Evolutionary conservation across 352 stramenopile genomes (phyloP), one percentile per base, ranked within the genome.

Genomic region (Phytophthora podocarpi): DNA sequence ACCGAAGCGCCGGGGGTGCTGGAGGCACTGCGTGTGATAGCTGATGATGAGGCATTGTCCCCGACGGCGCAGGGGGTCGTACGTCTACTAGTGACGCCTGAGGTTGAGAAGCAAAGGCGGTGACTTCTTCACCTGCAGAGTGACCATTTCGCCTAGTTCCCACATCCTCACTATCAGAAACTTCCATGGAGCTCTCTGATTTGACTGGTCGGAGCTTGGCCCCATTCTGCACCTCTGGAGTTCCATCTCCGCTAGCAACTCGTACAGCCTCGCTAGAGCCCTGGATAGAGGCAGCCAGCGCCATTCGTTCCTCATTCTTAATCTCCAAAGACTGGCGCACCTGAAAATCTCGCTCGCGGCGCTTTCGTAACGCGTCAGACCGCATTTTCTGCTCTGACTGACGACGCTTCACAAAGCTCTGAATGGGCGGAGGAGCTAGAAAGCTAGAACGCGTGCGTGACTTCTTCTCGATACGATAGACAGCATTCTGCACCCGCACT

Each of bases 351-450:
- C 78, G 74, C 42, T 96, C 87, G 2, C 87, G 79, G 21, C 87
- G 85, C 27, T 85, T 87, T 4, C 78, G 78, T 34, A 96, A 32
- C 11, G 84, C 83, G 30, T 96, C 84, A 3, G 65, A 85, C 2
- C 83, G 80, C 27, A 83, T 68, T 45, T 90, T 92, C 31, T 94
- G 85, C 60, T 94, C 87, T 0, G 83, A 91, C 21, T 83, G 66
- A 39, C 83, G 74, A 9, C 85, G 78, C 41, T 92, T 90, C 16
- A 87, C 73, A 56, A 95, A 96, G 51, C 85, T 95, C 41, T 96
- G 82, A 58, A 96, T 94, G 12, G 77, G 80, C n/a, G 85, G 85
- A 32, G 86, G 86, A 4, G 76, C 76, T 12, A 87, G 67, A 30
- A 80, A 67, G 31, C 64, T 81, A 1, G 64, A 55, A 15, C 58